Base-by-base conservation (phyloP, 805 yeast genomes). In the Tetrapisispora iriomotensis region DNA sequence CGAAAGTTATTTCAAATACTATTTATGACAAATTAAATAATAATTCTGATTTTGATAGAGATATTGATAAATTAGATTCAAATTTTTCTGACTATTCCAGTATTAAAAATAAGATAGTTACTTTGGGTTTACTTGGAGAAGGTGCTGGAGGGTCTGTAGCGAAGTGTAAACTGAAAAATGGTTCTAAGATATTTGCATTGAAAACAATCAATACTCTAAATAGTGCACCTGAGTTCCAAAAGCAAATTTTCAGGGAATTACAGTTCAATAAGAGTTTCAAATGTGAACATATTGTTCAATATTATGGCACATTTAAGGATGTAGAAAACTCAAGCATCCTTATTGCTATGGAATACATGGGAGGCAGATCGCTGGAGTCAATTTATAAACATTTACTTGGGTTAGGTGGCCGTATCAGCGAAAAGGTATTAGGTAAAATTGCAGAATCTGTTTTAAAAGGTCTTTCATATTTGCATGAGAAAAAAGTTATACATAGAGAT, bases 261-360 rank as follows among this genome's bases (percentile, higher is more conserved):
- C 94, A 86, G 56, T 88, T 84, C 61, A 90, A 90, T 60, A 72
- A 84, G 47, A 71, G 79, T 29, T 90, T 94, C 57, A 70, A 75
- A 50, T 81, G 90, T 29, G 85, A 86, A 3, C 81, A 77, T 55
- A 92, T 92, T 45, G 97, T 90, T 20, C 74, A 78, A 58, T 92
- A 92, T 60, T 90, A 85, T 58, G 98, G 98, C 7, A 87, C 95
- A 46, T 92, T 84, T 54, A 68, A 84, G 47, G 79, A 82, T 50
- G 84, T 80, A 51, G 72, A 73, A 41, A 77, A 73, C 44, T 82
- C 87, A 22, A 76, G 87, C 53, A 87, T 92, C 29, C 87, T 84
- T 49, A 92, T 92, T 22, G 86, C 95, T 35, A 92, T 92, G 97
- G 98, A 92, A 61, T 92, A 76, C 59, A 92, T 94, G 87, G 95